Base-by-base conservation (phyloP, 2,329 filamentous ascomycete species). In the Aspergillus pseudoglaucus region DNA sequence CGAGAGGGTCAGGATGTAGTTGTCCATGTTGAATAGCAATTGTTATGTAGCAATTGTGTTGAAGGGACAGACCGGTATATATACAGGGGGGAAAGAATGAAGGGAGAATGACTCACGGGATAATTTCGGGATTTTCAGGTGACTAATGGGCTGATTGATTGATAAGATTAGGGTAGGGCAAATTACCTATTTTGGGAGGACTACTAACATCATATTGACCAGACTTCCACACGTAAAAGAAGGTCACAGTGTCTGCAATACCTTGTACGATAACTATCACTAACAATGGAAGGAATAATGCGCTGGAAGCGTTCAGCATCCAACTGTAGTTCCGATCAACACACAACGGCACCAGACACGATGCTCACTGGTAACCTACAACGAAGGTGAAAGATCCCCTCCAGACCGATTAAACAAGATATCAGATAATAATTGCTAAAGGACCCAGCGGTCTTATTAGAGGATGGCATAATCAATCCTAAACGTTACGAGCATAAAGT, bases 1-100 rank as follows among this genome's bases (percentile, higher is more conserved):
- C 46, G 87, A 89, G 53, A 93, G 78, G 23, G 87, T 91, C 58
- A 93, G 81, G 65, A 88, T 84, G 70, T 86, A 81, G 65, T 84
- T 81, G 58, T 77, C 60, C 37, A 60, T 51, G 47, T 51, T 48
- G 47, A 44, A 50, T 44, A 30, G 25, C 25, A 12, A 30, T 30
- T 30, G 25, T 30, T 30, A 10, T 12, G 42, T 27, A 40, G 43
- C 20, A 33, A 25, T 27, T 43, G 50, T 60, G 60, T 62, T 64
- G 61, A 60, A 61, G 32, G 6, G 27, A n/a, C 23, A 25, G 44
- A 50, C 57, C 51, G 51, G 32, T n/a, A 30, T 30, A 30, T 30
- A 30, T 30, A 30, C 25, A 22, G 25, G 27, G 14, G 44, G 27
- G 12, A 14, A 38, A 47, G 39, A 44, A n/a, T 32, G 23, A 33